Conservation (phyloP, 495 filamentous ascomycete species). For the Penicillium riverlandense region DNA sequence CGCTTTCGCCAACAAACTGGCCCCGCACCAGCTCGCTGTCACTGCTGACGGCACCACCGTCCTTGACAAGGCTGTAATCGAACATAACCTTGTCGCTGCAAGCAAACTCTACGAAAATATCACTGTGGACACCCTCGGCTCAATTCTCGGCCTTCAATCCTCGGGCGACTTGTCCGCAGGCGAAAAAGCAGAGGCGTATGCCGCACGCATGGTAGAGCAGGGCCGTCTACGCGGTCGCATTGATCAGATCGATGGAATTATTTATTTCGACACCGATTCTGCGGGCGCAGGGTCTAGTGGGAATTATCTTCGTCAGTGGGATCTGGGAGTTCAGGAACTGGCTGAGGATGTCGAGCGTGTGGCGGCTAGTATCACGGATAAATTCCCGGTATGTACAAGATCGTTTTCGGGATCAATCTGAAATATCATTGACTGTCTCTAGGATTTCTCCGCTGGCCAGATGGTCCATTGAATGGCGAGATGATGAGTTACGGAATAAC, state of each 20-base stretch:
- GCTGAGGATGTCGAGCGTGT: slow-evolving; percentile 87
- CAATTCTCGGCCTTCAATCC: slow-evolving; percentile 58
- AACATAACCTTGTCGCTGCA: slow-evolving; percentile 86
- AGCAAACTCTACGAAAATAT: slow-evolving; percentile 90
- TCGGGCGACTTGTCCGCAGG: slow-evolving; percentile 45
- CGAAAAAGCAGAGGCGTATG: slow-evolving; percentile 83
- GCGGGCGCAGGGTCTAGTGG: slow-evolving; percentile 53
- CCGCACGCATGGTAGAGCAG: slow-evolving; percentile 93
- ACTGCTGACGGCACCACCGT: slow-evolving; percentile 89
- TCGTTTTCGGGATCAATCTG: background rate
- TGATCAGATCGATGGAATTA: slow-evolving; percentile 86
- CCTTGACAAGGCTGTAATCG: slow-evolving; percentile 86
- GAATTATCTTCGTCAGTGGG: slow-evolving; percentile 72
- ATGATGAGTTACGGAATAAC: background rate
- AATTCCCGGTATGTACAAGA: slow-evolving; percentile 29
- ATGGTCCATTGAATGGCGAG: slow-evolving; percentile 17
- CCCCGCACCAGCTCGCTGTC: slow-evolving; percentile 80
- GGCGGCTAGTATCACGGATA: slow-evolving; percentile 41
- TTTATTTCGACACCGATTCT: slow-evolving; percentile 66
- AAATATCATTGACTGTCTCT: slow-evolving; percentile 11
- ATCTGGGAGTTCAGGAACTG: slow-evolving; percentile 74
- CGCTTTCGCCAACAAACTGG: slow-evolving; percentile 72
- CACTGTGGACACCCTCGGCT: slow-evolving; percentile 65
- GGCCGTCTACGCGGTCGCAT: slow-evolving; percentile 78
- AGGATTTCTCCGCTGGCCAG: slow-evolving; percentile 25